These are phyloP conservation scores for Schizochytrium sp. DNA, from an alignment of 108 stramenopile genomes.

Conservation along the genomic window DNA sequence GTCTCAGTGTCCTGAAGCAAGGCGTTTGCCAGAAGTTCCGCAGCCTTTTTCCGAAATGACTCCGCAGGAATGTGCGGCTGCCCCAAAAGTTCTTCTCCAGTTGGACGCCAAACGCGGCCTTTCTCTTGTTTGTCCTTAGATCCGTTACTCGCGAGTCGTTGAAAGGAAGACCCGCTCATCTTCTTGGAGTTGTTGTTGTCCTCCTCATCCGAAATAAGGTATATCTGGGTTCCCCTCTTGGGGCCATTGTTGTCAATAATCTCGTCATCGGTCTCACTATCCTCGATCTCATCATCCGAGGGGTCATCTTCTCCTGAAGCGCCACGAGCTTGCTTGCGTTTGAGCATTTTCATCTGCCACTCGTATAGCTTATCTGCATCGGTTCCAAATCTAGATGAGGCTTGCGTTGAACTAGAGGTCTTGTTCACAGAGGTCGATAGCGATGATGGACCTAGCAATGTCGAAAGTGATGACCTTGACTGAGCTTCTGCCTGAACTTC, in stretches of 20 bases:
- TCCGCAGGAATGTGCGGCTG: conserved; percentile 13
- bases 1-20: conserved; percentile 4
- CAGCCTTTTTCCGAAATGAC: not conserved
- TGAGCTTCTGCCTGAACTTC: not conserved
- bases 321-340: not conserved
- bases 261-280: no score
- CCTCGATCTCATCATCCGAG: no score
- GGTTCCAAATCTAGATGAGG: no score
- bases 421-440: no score
- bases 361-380: conserved; percentile 13
- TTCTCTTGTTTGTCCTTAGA: no score
- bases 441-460: not conserved
- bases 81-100: conserved; percentile 30
- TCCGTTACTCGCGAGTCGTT: no score
- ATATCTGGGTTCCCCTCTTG: no score
- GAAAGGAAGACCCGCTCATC: no score
- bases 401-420: no score
- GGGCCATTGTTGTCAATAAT: no score
- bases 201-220: no score
- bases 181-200: no score
- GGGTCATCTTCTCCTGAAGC: not conserved
- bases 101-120: not conserved
- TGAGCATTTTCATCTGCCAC: conserved; percentile 37
- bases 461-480: conserved; percentile 24
- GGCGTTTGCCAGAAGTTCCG: conserved; percentile 32